Percentiles rank a stretch among this genome's conserved stretches.
These are phyloP conservation scores for Stevia rebaudiana DNA, from an alignment of 140 eudicot species.

Conservation along the genomic window DNA sequence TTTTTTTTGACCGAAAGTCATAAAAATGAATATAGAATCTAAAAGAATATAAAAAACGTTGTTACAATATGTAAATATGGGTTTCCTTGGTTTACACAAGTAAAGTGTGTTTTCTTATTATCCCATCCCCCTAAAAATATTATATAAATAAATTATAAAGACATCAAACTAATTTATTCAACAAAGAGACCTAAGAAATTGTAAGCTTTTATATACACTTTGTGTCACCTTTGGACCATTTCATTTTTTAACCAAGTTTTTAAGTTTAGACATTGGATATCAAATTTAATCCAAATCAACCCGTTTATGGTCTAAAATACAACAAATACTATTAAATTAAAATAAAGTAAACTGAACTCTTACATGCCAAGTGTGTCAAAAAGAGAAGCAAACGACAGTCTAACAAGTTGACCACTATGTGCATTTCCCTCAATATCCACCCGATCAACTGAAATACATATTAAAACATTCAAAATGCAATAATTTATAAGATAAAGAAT, in stretches of 20 bases:
- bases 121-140: not conserved
- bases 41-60: too few relatives aligned
- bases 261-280: not conserved
- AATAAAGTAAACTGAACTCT: slow-evolving; percentile 31
- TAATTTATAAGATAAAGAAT: not conserved
- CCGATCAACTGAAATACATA: slow-evolving; percentile 67
- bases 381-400: slow-evolving; percentile 85
- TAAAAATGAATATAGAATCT: too few relatives aligned
- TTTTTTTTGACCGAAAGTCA: too few relatives aligned
- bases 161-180: not conserved
- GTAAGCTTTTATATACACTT: not conserved
- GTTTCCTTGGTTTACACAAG: too few relatives aligned
- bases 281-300: not conserved
- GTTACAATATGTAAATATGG: too few relatives aligned
- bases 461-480: slow-evolving; percentile 8
- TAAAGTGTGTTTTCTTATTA: too few relatives aligned
- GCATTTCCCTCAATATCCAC: slow-evolving; percentile 77
- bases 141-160: not conserved
- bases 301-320: not conserved
- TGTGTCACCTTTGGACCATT: not conserved
- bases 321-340: not conserved
- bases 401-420: slow-evolving; percentile 55
- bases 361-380: slow-evolving; percentile 92
- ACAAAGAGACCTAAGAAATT: not conserved
- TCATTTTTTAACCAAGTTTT: not conserved